phyloP scores from a whole-genome alignment of 176 grass and related monocot species.

The Aegilops umbellulata region DNA sequence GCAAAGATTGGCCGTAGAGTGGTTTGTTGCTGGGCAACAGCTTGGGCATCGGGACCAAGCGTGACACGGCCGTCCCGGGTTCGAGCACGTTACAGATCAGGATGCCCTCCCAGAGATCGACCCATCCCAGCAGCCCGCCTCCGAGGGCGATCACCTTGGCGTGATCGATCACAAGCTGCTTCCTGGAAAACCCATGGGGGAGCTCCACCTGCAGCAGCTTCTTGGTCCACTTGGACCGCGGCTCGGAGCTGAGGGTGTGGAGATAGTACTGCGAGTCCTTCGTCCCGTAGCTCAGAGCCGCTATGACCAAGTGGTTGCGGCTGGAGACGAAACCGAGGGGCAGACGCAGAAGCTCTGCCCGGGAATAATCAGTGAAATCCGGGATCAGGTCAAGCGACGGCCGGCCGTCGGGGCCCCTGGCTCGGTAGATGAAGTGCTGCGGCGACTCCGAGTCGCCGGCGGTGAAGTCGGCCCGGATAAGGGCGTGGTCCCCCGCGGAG shows the following conservation, averaged over 20 bases:
- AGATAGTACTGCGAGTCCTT: background rate
- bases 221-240: background rate
- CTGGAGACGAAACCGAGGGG: background rate
- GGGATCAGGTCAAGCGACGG: background rate
- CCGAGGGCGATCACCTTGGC: background rate
- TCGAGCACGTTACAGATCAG: background rate
- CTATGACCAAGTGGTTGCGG: background rate
- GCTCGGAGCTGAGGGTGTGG: background rate
- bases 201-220: background rate
- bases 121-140: background rate
- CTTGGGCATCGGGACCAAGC: background rate
- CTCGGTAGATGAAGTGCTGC: background rate
- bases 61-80: background rate
- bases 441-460: background rate
- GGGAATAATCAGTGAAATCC: background rate
- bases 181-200: background rate
- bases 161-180: background rate
- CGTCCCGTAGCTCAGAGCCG: background rate
- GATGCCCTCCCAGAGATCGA: background rate
- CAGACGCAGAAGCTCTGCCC: fast-evolving
- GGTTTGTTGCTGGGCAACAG: background rate
- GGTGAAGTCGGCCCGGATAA: background rate
- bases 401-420: background rate
- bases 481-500: background rate
- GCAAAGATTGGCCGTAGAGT: background rate